phyloP scores from a whole-genome alignment of 768 basidiomycete genomes.

The Lyophyllum atratum region DNA sequence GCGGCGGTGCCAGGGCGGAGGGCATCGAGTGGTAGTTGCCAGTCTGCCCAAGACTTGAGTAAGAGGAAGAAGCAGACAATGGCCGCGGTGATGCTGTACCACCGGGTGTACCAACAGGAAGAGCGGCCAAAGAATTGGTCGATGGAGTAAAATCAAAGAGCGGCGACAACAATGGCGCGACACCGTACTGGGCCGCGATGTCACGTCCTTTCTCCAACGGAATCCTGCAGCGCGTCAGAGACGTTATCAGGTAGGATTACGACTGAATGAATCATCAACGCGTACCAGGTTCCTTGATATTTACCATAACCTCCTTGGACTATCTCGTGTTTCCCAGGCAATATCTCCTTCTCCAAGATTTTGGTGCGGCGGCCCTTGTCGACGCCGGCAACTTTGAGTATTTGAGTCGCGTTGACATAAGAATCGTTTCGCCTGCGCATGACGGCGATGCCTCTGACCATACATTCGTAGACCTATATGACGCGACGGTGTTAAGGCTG shows the following conservation, averaged over 20 bases:
- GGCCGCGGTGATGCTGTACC: slow-evolving; percentile 61
- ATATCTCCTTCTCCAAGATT: slow-evolving; percentile 95
- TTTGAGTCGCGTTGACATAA: slow-evolving; percentile 98
- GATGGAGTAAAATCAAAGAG: slow-evolving; percentile 92
- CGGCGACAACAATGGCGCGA: slow-evolving; percentile 82
- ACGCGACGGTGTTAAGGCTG: slow-evolving; percentile 41
- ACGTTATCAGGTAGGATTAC: slow-evolving; percentile 1
- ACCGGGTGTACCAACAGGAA: slow-evolving; percentile 55
- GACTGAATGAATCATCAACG: slow-evolving; percentile 6
- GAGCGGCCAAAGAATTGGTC: slow-evolving; percentile 65
- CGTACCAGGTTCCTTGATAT: slow-evolving; percentile 98
- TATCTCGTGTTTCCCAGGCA: slow-evolving; percentile 95
- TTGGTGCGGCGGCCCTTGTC: slow-evolving; percentile 96
- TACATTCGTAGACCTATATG: slow-evolving; percentile 90
- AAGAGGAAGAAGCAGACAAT: slow-evolving; percentile 69
- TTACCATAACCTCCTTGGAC: slow-evolving; percentile 99
- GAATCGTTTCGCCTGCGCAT: slow-evolving; percentile 96
- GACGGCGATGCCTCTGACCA: slow-evolving; percentile 97
- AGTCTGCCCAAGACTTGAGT: slow-evolving; percentile 51
- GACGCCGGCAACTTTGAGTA: slow-evolving; percentile 97
- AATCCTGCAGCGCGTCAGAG: slow-evolving; percentile 60
- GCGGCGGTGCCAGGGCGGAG: slow-evolving; percentile 71
- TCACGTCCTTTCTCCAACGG: slow-evolving; percentile 94
- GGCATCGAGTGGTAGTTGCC: slow-evolving; percentile 48
- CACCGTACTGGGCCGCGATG: slow-evolving; percentile 89